These are phyloP conservation scores for Syzygium grande DNA, from an alignment of 345 rosid genomes.

Conservation along the genomic window DNA sequence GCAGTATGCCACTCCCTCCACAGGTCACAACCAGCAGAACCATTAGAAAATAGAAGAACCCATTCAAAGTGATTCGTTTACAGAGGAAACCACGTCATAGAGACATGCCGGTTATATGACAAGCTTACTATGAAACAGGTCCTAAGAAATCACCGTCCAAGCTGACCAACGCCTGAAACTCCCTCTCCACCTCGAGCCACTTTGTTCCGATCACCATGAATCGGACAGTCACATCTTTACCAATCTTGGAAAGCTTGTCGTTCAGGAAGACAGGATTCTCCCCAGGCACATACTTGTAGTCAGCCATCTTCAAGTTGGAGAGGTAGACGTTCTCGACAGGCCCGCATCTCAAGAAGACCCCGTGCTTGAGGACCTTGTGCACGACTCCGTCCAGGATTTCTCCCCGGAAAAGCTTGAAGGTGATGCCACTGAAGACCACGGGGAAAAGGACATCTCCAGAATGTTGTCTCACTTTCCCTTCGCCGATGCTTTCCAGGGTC, in stretches of 20 bases:
- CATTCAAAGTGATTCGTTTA: not conserved
- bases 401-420: slow-evolving; percentile 78
- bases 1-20: not conserved
- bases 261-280: slow-evolving; percentile 65
- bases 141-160: slow-evolving; percentile 75
- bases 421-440: slow-evolving; percentile 51
- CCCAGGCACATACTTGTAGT: slow-evolving; percentile 45
- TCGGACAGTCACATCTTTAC: slow-evolving; percentile 39
- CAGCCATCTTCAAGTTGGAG: slow-evolving; percentile 52
- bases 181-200: slow-evolving; percentile 79
- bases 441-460: slow-evolving; percentile 81
- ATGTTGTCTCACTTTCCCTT: slow-evolving; percentile 60
- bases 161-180: slow-evolving; percentile 76
- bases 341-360: slow-evolving; percentile 73
- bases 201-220: slow-evolving; percentile 58
- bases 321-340: slow-evolving; percentile 54
- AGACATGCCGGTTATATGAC: not conserved
- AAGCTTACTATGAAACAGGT: slow-evolving; percentile 24
- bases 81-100: not conserved
- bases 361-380: slow-evolving; percentile 65
- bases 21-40: not conserved
- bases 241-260: slow-evolving; percentile 54
- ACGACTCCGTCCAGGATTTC: slow-evolving; percentile 66
- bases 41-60: not conserved
- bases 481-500: slow-evolving; percentile 47